Base-by-base conservation (phyloP, 257 asterid genomes). In the Jasminum sambac region DNA sequence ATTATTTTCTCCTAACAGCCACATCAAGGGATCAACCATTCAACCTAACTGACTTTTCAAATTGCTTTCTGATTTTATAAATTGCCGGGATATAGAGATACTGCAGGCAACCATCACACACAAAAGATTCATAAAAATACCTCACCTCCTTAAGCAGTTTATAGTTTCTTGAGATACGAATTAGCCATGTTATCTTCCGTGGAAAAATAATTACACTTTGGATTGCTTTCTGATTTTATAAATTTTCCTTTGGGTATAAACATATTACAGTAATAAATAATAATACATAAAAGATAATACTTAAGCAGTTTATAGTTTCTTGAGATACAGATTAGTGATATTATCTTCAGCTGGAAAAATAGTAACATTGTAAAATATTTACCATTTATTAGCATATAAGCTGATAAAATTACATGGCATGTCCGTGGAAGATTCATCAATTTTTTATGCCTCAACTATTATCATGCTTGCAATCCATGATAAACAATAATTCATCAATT, bases 181-280 rank as follows among this genome's bases (percentile, higher is more conserved):
- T 5, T 60, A 60, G 34, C 50, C 70, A 46, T 34, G 57, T 71
- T 63, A 52, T 52, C 73, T 71, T 72, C 72, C 36, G 36, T 12
- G 44, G 6, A 16, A 44, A 50, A 12, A 68, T 57, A n/a, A 50
- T 17, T 50, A 63, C 46, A 43, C n/a, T 42, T 10, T 4, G 4
- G 36, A 30, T 30, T 30, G 36, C 36, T 40, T 40, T 11, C 8
- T 24, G 62, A 55, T 23, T 55, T 55, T 9, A 10, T 55, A 23
- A 17, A 52, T 52, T 21, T 17, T 23, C 14, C 36, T 10, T 23
- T 0, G 36, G n/a, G 36, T 23, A 10, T 23, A 21, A 21, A 9
- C 8, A 11, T 23, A 23, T 55, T 55, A 23, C 7, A 23, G 34
- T 9, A 55, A 21, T 9, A 55, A 21, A 55, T 10, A 16, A 55